Base-by-base conservation (phyloP, 192 early-diverging fungal genomes). In the Backusella mclennaniae region DNA sequence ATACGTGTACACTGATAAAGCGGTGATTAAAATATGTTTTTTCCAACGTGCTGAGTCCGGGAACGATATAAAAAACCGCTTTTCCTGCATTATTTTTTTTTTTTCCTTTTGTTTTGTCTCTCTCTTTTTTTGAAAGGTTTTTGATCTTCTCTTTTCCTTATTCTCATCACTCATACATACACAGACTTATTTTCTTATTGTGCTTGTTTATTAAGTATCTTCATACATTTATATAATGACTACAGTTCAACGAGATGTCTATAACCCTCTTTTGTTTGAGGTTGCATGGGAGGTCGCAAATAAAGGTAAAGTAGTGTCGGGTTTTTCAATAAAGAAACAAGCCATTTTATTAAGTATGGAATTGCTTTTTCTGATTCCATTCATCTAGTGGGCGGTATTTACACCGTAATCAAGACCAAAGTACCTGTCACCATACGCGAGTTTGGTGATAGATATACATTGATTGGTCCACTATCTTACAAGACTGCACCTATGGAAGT, bases 231-330 rank as follows among this genome's bases (percentile, higher is more conserved):
- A 21, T 31, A 69, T 36, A 6, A 69, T 69, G 68, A 14, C 68
- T 41, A 23, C 36, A 69, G 68, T 19, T 69, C 46, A 76, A 6
- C n/a, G 68, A 69, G 78, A 79, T 21, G 78, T 79, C 21, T 79
- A 74, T 73, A 79, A 79, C 35, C 73, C 73, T 49, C 81, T 94
- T 39, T 85, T 98, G 66, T 98, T 98, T 75, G 96, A 98, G 87
- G 92, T 95, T 72, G 96, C 96, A 15, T 99, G 96, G 97, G 96
- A 98, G 83, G 97, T 98, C 21, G 96, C 95, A 75, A 99, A 99
- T 89, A 99, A 97, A 85, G 95, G 93, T 91, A 87, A 66, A 63
- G 56, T 63, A 63, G 21, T 29, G 56, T 63, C 56, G 56, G 56
- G 21, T 0, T 63, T 63, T 63, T 63, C 26, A 49, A 49, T 49